A percentile compares a stretch with the other conserved stretches of the same genome.
phyloP scores from a whole-genome alignment of 768 basidiomycete genomes.

The Aureoboletus auriporus region DNA sequence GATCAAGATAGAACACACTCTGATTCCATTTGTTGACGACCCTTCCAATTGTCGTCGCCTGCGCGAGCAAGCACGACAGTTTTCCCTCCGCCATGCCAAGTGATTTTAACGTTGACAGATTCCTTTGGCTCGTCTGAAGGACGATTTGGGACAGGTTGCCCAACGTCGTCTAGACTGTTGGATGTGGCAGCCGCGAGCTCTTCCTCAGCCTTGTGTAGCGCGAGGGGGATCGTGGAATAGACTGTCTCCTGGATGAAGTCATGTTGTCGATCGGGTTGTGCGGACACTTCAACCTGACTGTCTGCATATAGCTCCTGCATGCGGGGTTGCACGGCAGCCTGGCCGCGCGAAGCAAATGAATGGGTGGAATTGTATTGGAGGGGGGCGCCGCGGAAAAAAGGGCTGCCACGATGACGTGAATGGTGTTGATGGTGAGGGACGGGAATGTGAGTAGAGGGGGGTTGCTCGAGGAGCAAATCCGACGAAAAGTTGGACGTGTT shows the following conservation, averaged over 20 bases:
- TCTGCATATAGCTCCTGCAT: slow-evolving; percentile 45
- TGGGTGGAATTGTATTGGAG: slow-evolving; percentile 42
- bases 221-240: slow-evolving; percentile 58
- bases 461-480: slow-evolving; percentile 38
- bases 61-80: slow-evolving; percentile 67
- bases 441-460: slow-evolving; percentile 42
- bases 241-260: slow-evolving; percentile 57
- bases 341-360: slow-evolving; percentile 35
- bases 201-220: slow-evolving; percentile 37
- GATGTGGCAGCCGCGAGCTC: slow-evolving; percentile 16
- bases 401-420: slow-evolving; percentile 28
- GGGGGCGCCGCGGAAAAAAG: slow-evolving; percentile 33
- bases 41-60: slow-evolving; percentile 75
- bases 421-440: slow-evolving; percentile 29
- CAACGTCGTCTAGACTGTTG: slow-evolving; percentile 14
- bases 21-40: slow-evolving; percentile 57
- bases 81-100: slow-evolving; percentile 63
- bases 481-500: slow-evolving; percentile 33
- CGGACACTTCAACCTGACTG: slow-evolving; percentile 30
- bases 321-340: slow-evolving; percentile 33
- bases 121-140: slow-evolving; percentile 28
- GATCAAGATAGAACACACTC: slow-evolving; percentile 43
- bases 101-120: slow-evolving; percentile 45
- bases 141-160: slow-evolving; percentile 18
- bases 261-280: slow-evolving; percentile 24